Percentiles rank a stretch among this genome's conserved stretches.
phyloP scores from a whole-genome alignment of 345 rosid species.

The Pseudoturritis turrita region DNA sequence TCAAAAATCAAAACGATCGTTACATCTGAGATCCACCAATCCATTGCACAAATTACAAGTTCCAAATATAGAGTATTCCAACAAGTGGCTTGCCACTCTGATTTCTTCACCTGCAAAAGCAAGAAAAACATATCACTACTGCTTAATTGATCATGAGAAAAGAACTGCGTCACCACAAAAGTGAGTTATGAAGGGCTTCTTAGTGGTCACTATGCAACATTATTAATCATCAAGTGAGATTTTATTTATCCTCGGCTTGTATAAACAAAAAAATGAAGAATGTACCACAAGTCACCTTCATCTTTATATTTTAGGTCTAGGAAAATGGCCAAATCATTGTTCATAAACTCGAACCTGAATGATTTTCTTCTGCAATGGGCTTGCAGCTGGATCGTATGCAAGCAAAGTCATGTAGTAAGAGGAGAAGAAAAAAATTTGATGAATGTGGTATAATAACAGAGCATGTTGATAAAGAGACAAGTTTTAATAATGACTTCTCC shows the following conservation, averaged over 20 bases:
- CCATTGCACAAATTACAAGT: not conserved
- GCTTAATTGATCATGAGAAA: not conserved
- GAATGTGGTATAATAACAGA: not conserved
- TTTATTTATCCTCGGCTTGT: not conserved
- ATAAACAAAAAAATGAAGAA: not conserved
- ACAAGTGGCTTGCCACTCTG: not conserved
- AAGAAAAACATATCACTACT: not conserved
- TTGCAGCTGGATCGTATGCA: too few relatives aligned
- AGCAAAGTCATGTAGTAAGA: not conserved
- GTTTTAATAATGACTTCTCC: not conserved
- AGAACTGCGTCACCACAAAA: not conserved
- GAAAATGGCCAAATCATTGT: not conserved
- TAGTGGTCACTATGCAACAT: not conserved
- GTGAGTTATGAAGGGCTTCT: not conserved
- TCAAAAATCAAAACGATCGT: too few relatives aligned
- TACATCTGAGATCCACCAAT: not conserved
- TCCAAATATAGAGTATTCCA: conserved; percentile 2
- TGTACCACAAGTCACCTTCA: not conserved
- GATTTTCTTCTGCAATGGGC: not conserved
- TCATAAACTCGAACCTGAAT: conserved; percentile 6
- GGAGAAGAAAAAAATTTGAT: not conserved
- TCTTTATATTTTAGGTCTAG: not conserved
- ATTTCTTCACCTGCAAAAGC: not conserved
- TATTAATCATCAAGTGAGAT: not conserved
- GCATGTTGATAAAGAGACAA: not conserved